Conservation (phyloP, 176 grass and related monocot species). For the Chloris gayana region DNA sequence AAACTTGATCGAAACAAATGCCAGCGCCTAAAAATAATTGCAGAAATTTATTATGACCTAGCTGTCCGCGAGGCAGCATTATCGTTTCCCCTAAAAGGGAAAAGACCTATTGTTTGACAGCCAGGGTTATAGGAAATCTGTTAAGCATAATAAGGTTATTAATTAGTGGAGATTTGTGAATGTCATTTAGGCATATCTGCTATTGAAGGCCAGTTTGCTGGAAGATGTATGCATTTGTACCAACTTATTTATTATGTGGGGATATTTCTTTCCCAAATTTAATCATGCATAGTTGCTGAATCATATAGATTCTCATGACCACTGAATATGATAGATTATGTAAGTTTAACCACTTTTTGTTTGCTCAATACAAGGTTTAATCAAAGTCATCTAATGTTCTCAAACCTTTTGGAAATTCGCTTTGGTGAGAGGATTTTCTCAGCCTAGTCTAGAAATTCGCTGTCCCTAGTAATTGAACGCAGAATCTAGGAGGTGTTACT, state of each 20-base stretch:
- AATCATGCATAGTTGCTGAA: not conserved
- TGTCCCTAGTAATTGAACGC: too few relatives aligned
- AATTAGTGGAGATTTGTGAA: not conserved
- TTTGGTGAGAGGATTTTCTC: too few relatives aligned
- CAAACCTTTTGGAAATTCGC: not conserved
- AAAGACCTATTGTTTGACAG: not conserved
- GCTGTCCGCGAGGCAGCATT: not conserved
- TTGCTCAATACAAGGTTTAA: not conserved
- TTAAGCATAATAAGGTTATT: not conserved
- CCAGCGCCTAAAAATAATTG: not conserved
- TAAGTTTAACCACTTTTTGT: not conserved
- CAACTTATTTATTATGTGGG: not conserved
- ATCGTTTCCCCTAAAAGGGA: not conserved
- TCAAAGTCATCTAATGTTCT: not conserved
- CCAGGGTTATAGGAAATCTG: not conserved
- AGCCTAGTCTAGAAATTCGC: too few relatives aligned
- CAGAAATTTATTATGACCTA: not conserved
- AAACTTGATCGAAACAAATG: not conserved
- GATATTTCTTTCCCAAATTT: not conserved
- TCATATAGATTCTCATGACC: not conserved
- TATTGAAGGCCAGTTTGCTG: not conserved
- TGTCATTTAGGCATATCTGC: not conserved
- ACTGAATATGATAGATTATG: not conserved
- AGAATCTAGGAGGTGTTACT: too few relatives aligned
- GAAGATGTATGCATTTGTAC: not conserved